Conservation (phyloP, 2,329 filamentous ascomycete genomes). For the Akanthomyces muscarius region DNA sequence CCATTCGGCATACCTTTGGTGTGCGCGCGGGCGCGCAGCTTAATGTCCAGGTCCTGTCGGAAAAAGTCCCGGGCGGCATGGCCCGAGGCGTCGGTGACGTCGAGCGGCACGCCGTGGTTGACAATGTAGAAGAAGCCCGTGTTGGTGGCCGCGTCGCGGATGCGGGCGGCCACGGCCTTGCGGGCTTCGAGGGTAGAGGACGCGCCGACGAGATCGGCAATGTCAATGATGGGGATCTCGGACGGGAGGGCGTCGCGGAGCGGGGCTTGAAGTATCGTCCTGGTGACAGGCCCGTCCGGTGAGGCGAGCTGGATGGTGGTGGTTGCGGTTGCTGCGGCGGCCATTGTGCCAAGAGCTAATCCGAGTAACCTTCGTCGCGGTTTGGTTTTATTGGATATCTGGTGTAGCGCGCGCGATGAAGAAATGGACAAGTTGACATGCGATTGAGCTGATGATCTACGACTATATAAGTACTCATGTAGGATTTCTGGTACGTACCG, state of each 20-base stretch:
- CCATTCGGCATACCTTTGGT: conserved; percentile 38
- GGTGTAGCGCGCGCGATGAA: too few species aligned
- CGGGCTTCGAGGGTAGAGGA: conserved; percentile 30
- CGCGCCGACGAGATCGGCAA: conserved; percentile 38
- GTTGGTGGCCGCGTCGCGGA: conserved; percentile 44
- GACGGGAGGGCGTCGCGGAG: conserved; percentile 34
- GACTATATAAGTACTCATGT: too few species aligned
- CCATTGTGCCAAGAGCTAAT: not conserved
- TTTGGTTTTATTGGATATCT: too few species aligned
- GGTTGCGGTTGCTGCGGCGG: conserved; percentile 17
- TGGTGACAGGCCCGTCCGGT: conserved; percentile 34
- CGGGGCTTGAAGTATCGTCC: conserved; percentile 32
- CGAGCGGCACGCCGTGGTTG: conserved; percentile 43
- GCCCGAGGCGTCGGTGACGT: conserved; percentile 29
- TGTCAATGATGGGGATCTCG: conserved; percentile 53
- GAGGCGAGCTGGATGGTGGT: conserved; percentile 34
- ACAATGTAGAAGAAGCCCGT: conserved; percentile 55
- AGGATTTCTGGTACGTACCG: too few species aligned
- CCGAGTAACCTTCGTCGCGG: too few species aligned
- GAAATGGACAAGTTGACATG: too few species aligned
- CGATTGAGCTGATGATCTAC: too few species aligned
- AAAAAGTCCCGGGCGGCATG: conserved; percentile 43
- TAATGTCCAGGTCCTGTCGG: conserved; percentile 40
- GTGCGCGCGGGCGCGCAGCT: conserved; percentile 32
- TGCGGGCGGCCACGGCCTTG: conserved; percentile 35